Percentiles rank a stretch among this genome's conserved stretches.
Evolutionary conservation across 257 asterid species (phyloP).

Genomic region (Solanum tarapatanum): DNA sequence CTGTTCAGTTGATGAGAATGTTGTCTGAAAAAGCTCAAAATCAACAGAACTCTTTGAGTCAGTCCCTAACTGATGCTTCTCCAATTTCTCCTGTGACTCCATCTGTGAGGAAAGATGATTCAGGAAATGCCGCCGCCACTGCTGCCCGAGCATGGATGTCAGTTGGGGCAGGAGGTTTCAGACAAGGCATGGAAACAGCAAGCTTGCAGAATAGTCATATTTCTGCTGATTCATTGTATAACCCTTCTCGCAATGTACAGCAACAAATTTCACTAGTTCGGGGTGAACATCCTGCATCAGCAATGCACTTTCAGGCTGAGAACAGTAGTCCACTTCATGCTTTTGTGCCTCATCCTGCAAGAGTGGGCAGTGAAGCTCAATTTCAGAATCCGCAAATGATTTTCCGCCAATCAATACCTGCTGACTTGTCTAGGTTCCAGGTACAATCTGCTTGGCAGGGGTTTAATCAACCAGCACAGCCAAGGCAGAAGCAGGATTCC

Average conservation of each 20-base stretch:
- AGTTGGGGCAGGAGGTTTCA: constrained; percentile 69
- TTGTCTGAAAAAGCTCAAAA: constrained; percentile 45
- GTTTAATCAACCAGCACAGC: constrained; percentile 44
- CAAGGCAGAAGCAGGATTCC: constrained; percentile 57
- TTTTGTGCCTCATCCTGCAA: constrained; percentile 47
- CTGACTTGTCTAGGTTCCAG: constrained; percentile 81
- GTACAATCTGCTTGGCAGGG: constrained; percentile 50
- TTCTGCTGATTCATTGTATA: constrained; percentile 41
- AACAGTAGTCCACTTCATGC: constrained; percentile 27
- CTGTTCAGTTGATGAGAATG: constrained; percentile 65
- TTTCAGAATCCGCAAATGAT: constrained; percentile 44
- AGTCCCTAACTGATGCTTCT: constrained; percentile 12
- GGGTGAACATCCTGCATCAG: constrained; percentile 41
- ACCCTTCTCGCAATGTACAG: constrained; percentile 38
- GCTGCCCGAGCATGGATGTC: constrained; percentile 98
- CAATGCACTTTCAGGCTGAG: constrained; percentile 31
- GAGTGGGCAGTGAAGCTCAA: constrained; percentile 38
- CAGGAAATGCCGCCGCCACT: constrained; percentile 55
- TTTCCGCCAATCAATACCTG: constrained; percentile 46
- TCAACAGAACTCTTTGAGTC: constrained; percentile 40
- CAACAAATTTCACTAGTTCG: constrained; percentile 38
- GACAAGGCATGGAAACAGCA: constrained; percentile 29
- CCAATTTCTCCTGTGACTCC: constrained; percentile 19
- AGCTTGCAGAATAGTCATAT: constrained; percentile 33
- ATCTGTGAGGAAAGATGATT: constrained; percentile 26